Percentiles rank a stretch among this genome's conserved stretches.
These are phyloP conservation scores for Carex littledalei DNA, from an alignment of 176 grass and related monocot species.

Conservation along the genomic window DNA sequence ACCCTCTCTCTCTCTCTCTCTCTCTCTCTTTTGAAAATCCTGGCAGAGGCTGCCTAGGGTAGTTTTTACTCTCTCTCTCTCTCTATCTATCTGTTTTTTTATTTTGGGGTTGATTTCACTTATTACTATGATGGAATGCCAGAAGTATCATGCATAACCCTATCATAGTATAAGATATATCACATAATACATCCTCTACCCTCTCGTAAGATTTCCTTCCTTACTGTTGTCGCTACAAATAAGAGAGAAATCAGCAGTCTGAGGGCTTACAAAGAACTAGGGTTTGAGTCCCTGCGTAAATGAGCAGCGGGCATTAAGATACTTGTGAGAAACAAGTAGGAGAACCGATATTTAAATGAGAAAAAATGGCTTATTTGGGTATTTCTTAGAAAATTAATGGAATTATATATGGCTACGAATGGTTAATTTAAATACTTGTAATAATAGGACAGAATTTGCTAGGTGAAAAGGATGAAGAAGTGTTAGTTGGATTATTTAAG, in stretches of 20 bases:
- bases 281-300: not conserved
- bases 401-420: not conserved
- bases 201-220: not conserved
- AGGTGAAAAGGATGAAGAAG: not conserved
- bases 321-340: not conserved
- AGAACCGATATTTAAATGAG: not conserved
- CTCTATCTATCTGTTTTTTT: not conserved
- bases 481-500: not conserved
- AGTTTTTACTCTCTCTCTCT: not conserved
- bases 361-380: not conserved
- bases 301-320: not conserved
- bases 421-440: not conserved
- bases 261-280: not conserved
- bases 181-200: not conserved
- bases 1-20: not conserved
- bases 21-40: not conserved
- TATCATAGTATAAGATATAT: not conserved
- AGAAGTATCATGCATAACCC: not conserved
- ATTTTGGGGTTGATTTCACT: not conserved
- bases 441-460: not conserved
- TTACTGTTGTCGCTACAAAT: not conserved
- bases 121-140: not conserved
- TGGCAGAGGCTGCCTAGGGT: too few species aligned
- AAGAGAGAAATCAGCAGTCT: not conserved
- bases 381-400: not conserved